Evolutionary conservation across 108 stramenopile genomes (phyloP), one percentile per base, ranked within the genome.

Genomic region (Asterionellopsis glacialis): DNA sequence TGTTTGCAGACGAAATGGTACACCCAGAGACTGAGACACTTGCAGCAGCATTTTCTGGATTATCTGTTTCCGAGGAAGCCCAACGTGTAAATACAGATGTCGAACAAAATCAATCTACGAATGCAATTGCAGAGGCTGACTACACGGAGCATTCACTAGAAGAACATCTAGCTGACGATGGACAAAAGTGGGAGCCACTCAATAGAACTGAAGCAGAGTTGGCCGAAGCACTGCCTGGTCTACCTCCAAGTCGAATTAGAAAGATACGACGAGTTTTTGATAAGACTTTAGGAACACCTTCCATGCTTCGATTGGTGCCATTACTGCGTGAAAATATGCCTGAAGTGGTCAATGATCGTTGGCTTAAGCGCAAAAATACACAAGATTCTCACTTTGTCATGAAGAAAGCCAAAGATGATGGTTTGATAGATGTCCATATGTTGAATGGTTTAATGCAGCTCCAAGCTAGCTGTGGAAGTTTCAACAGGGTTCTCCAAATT

Each of bases 281-380:
- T 26, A 58, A 49, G 18, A 74, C 75, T 11, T 60, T 89, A 11
- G 77, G 81, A 10, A 80, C 81, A 44, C 92, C 92, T 28, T 88
- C 88, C 0, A 61, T 93, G 47, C 61, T 93, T 42, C 67, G 59
- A 18, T 72, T 93, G 24, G 69, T 84, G 14, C 80, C 84, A 33
- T 55, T 83, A 6, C 63, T 90, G 11, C 71, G 92, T 42, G 88
- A 93, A 57, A 80, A 72, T 24, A 88, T 93, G 84, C 92, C 92
- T 0, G 88, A 93, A 43, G 48, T 58, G 19, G 52, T 90, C 24
- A 64, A 76, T 12, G 65, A 65, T 0, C 74, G 72, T 23, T 85
- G 85, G 66, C 67, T 93, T 12, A 68, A 57, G 25, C 55, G 57
- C 39, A 87, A 76, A 49, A 90, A 88, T 55, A 61, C 61, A 21